Evolutionary conservation across 768 basidiomycete genomes (phyloP).

Genomic region (Dacryopinax spathularia): DNA sequence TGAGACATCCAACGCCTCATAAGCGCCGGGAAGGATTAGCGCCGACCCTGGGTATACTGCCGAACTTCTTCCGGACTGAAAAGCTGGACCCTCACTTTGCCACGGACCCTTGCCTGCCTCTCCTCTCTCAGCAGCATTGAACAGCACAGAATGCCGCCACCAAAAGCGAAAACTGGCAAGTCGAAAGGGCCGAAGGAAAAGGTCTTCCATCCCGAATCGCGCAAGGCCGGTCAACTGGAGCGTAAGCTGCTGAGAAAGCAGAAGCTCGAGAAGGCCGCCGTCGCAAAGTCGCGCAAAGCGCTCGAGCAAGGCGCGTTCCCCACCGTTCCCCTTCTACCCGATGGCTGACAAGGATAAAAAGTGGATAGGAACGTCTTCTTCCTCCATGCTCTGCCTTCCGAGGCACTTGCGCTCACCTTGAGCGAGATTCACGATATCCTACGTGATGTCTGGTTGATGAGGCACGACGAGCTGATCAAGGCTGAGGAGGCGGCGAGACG

Average conservation of each 20-base stretch:
- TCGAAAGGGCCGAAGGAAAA: conserved; percentile 50
- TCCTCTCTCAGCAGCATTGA: no score
- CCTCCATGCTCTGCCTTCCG: conserved; percentile 51
- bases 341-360: conserved; percentile 20
- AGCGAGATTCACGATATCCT: conserved; percentile 53
- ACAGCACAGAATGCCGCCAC: neutral
- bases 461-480: conserved; percentile 52
- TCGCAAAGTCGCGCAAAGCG: conserved; percentile 45
- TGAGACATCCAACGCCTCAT: no score
- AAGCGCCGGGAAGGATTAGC: no score
- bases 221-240: conserved; percentile 64
- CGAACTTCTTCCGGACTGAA: neutral
- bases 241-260: conserved; percentile 54
- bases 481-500: conserved; percentile 46
- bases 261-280: conserved; percentile 43
- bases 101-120: neutral
- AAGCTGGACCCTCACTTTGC: neutral
- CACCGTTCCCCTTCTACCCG: no score
- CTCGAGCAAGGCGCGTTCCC: conserved; percentile 39
- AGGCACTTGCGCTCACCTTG: conserved; percentile 40
- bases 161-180: neutral
- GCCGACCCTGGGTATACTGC: no score
- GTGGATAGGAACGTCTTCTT: conserved; percentile 66
- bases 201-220: conserved; percentile 65
- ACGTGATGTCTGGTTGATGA: conserved; percentile 54